Evolutionary conservation across 441 rosid genomes (phyloP), one percentile per base, ranked within the genome.

Genomic region (Corymbia calophylla): DNA sequence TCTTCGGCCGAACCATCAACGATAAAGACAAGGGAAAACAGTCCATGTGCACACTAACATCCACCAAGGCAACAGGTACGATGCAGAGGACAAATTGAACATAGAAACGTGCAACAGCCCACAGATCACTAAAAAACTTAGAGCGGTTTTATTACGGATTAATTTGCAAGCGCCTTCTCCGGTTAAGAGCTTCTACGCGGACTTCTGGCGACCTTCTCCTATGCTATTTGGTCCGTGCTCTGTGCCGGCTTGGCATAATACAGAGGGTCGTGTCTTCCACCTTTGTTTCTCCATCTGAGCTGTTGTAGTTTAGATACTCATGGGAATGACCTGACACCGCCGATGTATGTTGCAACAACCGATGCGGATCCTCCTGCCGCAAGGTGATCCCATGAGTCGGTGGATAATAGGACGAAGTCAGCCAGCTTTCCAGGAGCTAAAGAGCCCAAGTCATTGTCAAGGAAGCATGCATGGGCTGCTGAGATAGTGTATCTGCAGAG

Each of bases 381-480:
- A 87, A 97, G 93, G 27, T 93, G 95, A 62, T 93, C 95, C 98
- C 97, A 96, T 0, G 97, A 96, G 90, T 86, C 64, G 14, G 95
- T 66, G 19, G 98, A 94, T 81, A 98, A 90, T 80, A 96, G 39
- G 5, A 96, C 98, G 70, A 98, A 98, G 91, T 97, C 98, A 7
- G 99, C 99, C 11, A 97, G 90, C 90, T 96, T 97, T 44, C 95
- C 97, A 3, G 94, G 90, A 21, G 98, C 91, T 86, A 97, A 88
- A 31, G 99, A 97, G 91, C 99, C 99, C 92, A 96, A 49, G 39
- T 94, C 92, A 12, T 92, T 87, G 87, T 98, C 98, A 11, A 96
- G 95, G 92, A 97, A 97, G 90, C 97, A 95, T 29, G 96, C 96
- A 68, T 87, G 89, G 88, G 99, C 99, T 29, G 99, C 99, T 87